phyloP scores from a whole-genome alignment of 768 basidiomycete species.

The Mrakia gelida region DNA sequence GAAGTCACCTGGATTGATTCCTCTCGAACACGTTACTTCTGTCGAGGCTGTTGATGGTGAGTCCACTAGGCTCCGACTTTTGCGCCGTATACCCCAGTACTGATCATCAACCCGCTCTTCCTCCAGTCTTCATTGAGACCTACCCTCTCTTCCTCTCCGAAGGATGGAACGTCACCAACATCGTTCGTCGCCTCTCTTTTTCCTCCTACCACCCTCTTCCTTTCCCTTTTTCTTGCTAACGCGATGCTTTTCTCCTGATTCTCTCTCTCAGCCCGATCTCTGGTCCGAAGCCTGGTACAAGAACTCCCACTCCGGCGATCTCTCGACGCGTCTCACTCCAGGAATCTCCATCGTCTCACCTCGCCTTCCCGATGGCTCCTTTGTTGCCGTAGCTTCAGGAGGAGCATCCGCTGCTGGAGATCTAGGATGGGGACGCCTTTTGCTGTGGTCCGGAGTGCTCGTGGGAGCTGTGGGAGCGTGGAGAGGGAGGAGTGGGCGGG shows the following conservation, averaged over 20 bases:
- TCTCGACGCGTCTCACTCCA: background rate
- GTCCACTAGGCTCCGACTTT: background rate
- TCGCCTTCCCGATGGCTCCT: background rate
- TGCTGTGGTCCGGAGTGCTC: background rate
- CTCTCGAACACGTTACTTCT: conserved; percentile 78
- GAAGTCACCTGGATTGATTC: conserved; percentile 71
- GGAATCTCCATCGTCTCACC: conserved; percentile 1
- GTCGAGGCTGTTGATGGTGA: conserved; percentile 53
- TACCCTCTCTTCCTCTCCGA: background rate
- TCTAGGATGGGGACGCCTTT: background rate
- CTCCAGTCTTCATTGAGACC: background rate
- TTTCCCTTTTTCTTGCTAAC: background rate
- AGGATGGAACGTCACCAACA: conserved; percentile 15
- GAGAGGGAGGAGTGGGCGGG: background rate
- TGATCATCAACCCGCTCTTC: too few relatives aligned
- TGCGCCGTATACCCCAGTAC: too few relatives aligned
- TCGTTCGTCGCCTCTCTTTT: background rate
- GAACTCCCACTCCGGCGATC: background rate
- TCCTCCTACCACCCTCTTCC: background rate
- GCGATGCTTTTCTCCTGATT: too few relatives aligned
- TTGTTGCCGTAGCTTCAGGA: background rate
- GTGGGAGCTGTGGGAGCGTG: background rate
- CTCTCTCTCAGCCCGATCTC: background rate
- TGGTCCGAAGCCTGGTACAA: conserved; percentile 9
- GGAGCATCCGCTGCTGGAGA: background rate